Percentiles rank a stretch among this genome's conserved stretches.
phyloP scores from a whole-genome alignment of 345 rosid genomes.

The Salix dunnii region DNA sequence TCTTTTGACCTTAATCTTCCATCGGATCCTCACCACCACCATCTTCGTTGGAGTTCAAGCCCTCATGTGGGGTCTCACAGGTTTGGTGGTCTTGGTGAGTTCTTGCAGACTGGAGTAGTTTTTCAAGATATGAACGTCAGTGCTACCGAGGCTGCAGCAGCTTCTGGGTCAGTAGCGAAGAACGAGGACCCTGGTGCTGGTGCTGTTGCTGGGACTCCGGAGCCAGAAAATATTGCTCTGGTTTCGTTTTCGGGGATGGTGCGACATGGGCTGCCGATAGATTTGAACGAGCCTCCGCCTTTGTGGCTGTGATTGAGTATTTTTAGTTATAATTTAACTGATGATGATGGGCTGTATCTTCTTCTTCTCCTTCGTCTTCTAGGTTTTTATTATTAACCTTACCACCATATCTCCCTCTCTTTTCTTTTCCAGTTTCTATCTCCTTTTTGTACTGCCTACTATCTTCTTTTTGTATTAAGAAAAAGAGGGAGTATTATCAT shows the following conservation, averaged over 20 bases:
- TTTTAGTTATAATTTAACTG: background rate
- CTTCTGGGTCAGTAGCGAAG: constrained; percentile 19
- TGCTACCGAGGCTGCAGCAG: background rate
- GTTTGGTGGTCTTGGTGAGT: constrained; percentile 44
- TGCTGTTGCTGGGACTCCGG: constrained; percentile 13
- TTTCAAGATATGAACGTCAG: constrained; percentile 40
- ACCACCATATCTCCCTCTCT: background rate
- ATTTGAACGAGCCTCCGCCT: constrained; percentile 96
- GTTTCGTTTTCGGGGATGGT: constrained; percentile 45
- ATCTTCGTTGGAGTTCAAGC: constrained; percentile 11
- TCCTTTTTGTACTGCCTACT: background rate
- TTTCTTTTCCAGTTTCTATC: background rate
- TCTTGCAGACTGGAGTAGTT: constrained; percentile 52
- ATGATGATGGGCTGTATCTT: background rate
- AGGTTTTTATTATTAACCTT: background rate
- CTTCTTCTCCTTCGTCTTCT: background rate
- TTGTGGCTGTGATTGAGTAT: constrained; percentile 54
- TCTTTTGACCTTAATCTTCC: constrained; percentile 70
- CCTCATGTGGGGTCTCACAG: constrained; percentile 21
- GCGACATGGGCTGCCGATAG: constrained; percentile 75
- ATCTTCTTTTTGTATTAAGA: background rate
- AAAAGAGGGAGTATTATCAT: background rate
- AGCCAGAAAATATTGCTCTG: constrained; percentile 22
- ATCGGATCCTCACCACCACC: constrained; percentile 30
- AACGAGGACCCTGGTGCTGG: background rate